Evolutionary conservation across 2,329 filamentous ascomycete genomes (phyloP), one percentile per base, ranked within the genome.

Genomic region (Raffaelea ambrosiae): DNA sequence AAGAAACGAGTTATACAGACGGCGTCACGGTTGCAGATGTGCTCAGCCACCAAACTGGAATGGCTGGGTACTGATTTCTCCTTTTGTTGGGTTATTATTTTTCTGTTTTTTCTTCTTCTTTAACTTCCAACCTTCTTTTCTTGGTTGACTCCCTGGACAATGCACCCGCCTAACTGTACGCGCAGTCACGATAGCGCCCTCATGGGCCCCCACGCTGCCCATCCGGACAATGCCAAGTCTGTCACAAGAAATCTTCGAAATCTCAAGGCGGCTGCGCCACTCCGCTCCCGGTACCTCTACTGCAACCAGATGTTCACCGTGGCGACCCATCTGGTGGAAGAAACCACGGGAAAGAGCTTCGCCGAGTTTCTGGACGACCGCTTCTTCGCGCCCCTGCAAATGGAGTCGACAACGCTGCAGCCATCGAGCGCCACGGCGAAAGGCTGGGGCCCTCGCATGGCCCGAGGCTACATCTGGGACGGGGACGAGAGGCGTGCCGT

Each of bases 281-380:
- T 42, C 7, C 40, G 40, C 26, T 42, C 40, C 2, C 21, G 40
- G 8, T 42, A 42, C 18, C 21, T 42, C 18, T 42, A 42, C 40
- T 29, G 22, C 23, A 42, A 42, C 40, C 40, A 42, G 22, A 42
- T 42, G 40, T 42, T 42, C 40, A 42, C 40, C 9, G 40, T 42
- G 3, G 40, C 40, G 10, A 42, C 21, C 5, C 18, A 42, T 42
- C 40, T 42, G 16, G 22, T 42, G 8, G 40, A 42, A 19, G 29
- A 16, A n/a, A 11, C 10, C 21, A 29, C 40, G 2, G 21, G 22
- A 26, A n/a, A 26, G 40, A 42, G 16, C 40, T 42, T 42, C n/a
- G 22, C 40, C 20, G 21, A 42, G 13, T 26, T 42, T 42, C 22
- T 42, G 3, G 40, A 42, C 9, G 40, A 29, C 11, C 40, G 23